These are phyloP conservation scores for Entonaema liquescens DNA, from an alignment of 495 filamentous ascomycete species.

Conservation along the genomic window DNA sequence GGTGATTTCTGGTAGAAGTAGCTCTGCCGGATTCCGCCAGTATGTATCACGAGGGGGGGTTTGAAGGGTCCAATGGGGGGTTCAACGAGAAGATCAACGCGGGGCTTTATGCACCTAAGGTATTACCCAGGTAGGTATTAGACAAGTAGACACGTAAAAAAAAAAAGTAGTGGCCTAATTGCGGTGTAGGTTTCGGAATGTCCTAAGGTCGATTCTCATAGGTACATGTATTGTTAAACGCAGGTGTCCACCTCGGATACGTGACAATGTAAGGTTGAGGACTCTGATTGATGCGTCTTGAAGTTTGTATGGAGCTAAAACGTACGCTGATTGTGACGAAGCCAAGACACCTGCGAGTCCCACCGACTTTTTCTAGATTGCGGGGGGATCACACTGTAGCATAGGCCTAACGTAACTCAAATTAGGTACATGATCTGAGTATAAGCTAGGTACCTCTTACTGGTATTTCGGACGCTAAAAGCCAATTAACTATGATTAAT, in stretches of 20 bases:
- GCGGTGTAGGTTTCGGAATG: conserved; percentile 11
- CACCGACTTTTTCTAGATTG: conserved; percentile 2
- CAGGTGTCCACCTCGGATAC: conserved; percentile 24
- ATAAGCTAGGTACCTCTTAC: neutral
- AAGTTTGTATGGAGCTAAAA: conserved; percentile 21
- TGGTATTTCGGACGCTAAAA: neutral
- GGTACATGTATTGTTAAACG: conserved; percentile 16
- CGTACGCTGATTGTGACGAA: neutral
- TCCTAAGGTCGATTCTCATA: conserved; percentile 17
- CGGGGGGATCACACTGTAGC: conserved; percentile 3
- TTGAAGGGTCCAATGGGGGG: conserved; percentile 16
- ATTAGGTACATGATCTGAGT: neutral
- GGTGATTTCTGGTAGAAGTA: conserved; percentile 43
- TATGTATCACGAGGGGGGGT: conserved; percentile 20
- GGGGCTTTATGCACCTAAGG: conserved; percentile 1
- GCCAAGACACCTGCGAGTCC: neutral
- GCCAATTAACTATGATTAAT: neutral
- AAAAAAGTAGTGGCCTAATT: conserved; percentile 9
- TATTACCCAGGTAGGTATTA: neutral
- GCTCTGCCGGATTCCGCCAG: conserved; percentile 29
- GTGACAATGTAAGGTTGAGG: conserved; percentile 16
- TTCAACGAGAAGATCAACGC: conserved; percentile 2
- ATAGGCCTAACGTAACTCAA: neutral
- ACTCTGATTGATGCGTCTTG: conserved; percentile 18
- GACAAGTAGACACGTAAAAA: neutral